Evolutionary conservation across 1,284 basidiomycete genomes (phyloP).

Genomic region (Leccinum pachyderme): DNA sequence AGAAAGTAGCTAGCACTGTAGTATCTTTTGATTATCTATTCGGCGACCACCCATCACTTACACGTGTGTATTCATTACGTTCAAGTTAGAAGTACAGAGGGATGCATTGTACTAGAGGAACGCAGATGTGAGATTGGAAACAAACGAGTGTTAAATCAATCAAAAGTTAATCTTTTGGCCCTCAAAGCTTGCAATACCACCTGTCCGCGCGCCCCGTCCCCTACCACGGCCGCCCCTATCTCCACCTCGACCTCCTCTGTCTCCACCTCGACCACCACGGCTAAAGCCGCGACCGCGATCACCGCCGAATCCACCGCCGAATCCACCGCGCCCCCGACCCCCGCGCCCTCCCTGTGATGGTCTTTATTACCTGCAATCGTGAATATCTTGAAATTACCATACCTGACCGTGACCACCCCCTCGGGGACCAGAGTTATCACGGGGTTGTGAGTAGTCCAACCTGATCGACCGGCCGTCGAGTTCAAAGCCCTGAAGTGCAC

Average conservation of each 20-base stretch:
- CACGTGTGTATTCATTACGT: neutral
- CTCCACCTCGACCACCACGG: constrained; percentile 38
- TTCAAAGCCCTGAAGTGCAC: constrained; percentile 69
- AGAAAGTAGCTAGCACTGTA: constrained; percentile 35
- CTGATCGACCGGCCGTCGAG: constrained; percentile 83
- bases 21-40: neutral
- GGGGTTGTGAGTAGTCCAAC: constrained; percentile 89
- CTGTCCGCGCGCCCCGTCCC: constrained; percentile 31
- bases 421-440: constrained; percentile 60
- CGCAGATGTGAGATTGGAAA: neutral
- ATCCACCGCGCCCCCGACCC: constrained; percentile 41
- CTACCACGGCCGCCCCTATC: neutral
- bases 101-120: neutral
- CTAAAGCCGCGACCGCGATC: constrained; percentile 36
- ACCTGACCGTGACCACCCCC: constrained; percentile 43
- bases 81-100: neutral
- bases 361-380: constrained; percentile 8
- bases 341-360: constrained; percentile 27
- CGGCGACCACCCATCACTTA: neutral
- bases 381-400: constrained; percentile 20
- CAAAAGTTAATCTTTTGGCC: constrained; percentile 83
- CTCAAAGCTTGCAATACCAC: constrained; percentile 70
- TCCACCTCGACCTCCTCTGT: constrained; percentile 27
- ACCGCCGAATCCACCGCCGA: constrained; percentile 36
- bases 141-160: constrained; percentile 12